phyloP scores from a whole-genome alignment of 192 early-diverging fungal genomes.

The Phlyctochytrium arcticum region DNA sequence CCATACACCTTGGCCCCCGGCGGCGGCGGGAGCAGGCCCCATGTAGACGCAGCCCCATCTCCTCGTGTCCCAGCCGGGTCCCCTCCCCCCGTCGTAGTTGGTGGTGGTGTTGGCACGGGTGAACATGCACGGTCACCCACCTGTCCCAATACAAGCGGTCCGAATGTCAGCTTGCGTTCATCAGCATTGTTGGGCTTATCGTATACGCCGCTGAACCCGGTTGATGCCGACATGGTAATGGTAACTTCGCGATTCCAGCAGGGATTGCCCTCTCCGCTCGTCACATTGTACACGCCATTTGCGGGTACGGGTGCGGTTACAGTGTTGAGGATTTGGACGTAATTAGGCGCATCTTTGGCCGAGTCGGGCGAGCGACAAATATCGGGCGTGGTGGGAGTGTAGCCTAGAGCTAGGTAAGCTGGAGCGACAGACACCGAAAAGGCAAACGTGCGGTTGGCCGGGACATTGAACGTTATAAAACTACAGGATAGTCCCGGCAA shows the following conservation, averaged over 20 bases:
- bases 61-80: neutral
- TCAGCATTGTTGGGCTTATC: neutral
- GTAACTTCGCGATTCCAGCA: slow-evolving; percentile 8
- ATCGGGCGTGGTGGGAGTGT: neutral
- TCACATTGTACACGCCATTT: neutral
- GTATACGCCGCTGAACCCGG: slow-evolving; percentile 1
- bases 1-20: neutral
- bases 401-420: slow-evolving; percentile 5
- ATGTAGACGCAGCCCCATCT: neutral
- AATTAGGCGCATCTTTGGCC: neutral
- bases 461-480: slow-evolving; percentile 8
- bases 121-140: slow-evolving; percentile 4
- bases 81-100: neutral
- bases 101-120: neutral
- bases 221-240: slow-evolving; percentile 4
- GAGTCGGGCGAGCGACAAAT: neutral
- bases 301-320: neutral
- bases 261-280: neutral
- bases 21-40: slow-evolving; percentile 8
- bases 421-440: slow-evolving; percentile 3
- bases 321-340: neutral
- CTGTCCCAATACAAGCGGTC: neutral
- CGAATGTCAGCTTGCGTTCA: neutral
- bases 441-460: slow-evolving; percentile 2
- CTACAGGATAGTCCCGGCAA: slow-evolving; percentile 3